Evolutionary conservation across 306 rosid genomes (phyloP), one percentile per base, ranked within the genome.

Genomic region (Macrotyloma uniflorum): DNA sequence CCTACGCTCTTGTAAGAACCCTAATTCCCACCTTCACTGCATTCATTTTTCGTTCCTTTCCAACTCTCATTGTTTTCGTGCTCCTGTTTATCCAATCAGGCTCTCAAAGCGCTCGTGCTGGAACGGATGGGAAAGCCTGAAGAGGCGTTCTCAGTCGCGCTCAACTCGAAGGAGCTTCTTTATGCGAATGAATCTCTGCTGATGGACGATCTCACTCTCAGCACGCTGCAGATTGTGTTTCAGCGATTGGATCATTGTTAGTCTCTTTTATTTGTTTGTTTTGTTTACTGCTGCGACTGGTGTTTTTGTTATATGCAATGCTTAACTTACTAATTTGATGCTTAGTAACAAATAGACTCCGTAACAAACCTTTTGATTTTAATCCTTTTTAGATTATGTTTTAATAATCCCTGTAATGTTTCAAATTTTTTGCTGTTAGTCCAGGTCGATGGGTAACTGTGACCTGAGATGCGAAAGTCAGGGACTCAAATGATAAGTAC

Each of bases 201-300:
- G 82, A 91, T 87, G 88, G 99, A 96, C 59, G 98, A 96, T 82
- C 98, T 93, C 80, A 96, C 99, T 72, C 96, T 96, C 63, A 93
- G 99, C 71, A 91, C 98, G 2, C 77, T 96, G 84, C 99, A 96
- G 84, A 90, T 88, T 69, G 99, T 93, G 14, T 96, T 93, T 79
- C 98, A 91, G 72, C 88, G 99, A 20, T 87, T 96, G 50, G 97
- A 90, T 86, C 94, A 78, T 76, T 80, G 98, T 96, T 7, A 83
- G 98, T 79, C n/a, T 81, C 15, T 40, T 28, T 46, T 36, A 7
- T 4, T 70, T 42, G 6, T 22, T 5, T 45, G 6, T 45, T 63
- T 50, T 16, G 12, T 42, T 81, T 46, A 16, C 84, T 72, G 19
- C 16, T 72, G 13, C 28, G 18, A 13, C 38, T 53, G 23, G 51